Conservation (phyloP, 495 filamentous ascomycete genomes). For the Parathielavia appendiculata region DNA sequence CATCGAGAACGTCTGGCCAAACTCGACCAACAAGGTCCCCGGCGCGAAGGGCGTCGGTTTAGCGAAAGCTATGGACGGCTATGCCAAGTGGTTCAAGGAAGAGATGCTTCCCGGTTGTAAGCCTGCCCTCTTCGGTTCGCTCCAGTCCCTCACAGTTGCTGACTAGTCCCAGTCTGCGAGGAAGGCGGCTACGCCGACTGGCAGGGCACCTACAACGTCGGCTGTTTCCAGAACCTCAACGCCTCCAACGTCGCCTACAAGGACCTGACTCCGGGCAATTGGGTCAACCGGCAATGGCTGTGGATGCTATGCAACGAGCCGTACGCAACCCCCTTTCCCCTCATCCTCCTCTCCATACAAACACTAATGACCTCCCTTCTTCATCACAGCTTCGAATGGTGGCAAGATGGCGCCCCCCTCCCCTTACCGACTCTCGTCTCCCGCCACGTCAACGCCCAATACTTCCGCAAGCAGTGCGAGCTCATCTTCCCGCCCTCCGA, state of each 20-base stretch:
- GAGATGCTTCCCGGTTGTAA: conserved; percentile 40
- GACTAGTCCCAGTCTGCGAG: conserved; percentile 21
- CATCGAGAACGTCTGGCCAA: conserved; percentile 31
- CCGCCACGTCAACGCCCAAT: conserved; percentile 49
- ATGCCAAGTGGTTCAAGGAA: conserved; percentile 48
- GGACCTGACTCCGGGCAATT: conserved; percentile 49
- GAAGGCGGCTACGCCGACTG: conserved; percentile 39
- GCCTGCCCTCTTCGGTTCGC: background rate
- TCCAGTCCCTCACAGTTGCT: background rate
- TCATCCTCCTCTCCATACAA: background rate
- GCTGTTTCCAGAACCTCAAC: conserved; percentile 57
- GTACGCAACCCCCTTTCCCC: conserved; percentile 4
- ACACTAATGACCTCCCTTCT: background rate
- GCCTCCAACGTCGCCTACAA: conserved; percentile 52
- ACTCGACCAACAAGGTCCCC: conserved; percentile 26
- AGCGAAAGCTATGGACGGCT: conserved; percentile 28
- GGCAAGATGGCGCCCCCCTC: conserved; percentile 48
- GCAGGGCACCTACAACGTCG: conserved; percentile 42
- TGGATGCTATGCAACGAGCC: conserved; percentile 67
- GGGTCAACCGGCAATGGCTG: conserved; percentile 54
- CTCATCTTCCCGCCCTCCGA: conserved; percentile 55
- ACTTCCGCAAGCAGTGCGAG: conserved; percentile 56
- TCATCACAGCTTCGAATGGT: conserved; percentile 34
- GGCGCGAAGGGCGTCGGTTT: conserved; percentile 29
- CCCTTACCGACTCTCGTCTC: conserved; percentile 47